Evolutionary conservation across 352 stramenopile species (phyloP), one percentile per base, ranked within the genome.

Genomic region (Phytophthora boehmeriae): DNA sequence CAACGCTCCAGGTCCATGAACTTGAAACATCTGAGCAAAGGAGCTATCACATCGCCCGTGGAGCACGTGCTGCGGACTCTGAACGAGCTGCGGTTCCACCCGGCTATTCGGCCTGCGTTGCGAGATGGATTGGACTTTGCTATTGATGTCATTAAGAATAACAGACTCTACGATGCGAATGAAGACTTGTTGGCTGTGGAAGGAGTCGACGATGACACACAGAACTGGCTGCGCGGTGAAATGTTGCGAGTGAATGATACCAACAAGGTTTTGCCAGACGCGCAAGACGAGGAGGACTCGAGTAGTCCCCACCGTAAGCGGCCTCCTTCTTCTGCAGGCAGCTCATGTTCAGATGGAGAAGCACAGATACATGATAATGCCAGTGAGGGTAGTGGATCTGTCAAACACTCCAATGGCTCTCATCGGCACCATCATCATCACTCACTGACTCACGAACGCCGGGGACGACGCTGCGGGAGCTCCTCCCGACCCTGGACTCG

Each of bases 131-230:
- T 96, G 39, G 83, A 93, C 20, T 94, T 92, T 43, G 78, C 85
- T 5, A 94, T 95, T 32, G 83, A 96, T 50, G 75, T 75, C 5
- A 94, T 96, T 68, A 94, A 94, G 56, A 92, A 89, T 61, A 95
- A 95, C 52, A 76, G 80, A 3, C 58, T 96, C 9, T 95, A 96
- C 56, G 83, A 94, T 42, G 86, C 83, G 3, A 88, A 88, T 39
- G 85, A 91, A 41, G 81, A 89, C 8, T 57, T 93, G 16, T 54
- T 92, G 11, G 69, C 76, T 17, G 85, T 73, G 17, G 76, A 88
- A 53, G 85, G 77, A 19, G 79, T 96, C 4, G 86, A 95, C 56
- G 39, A 88, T 5, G 85, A 94, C 54, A 96, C 84, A 27, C 84
- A 94, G 63, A 90, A 93, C 55, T 96, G 86, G 83, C 64, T 94